Evolutionary conservation across 148 eudicot species (phyloP), one percentile per base, ranked within the genome.

Genomic region (Rhododendron simsii): DNA sequence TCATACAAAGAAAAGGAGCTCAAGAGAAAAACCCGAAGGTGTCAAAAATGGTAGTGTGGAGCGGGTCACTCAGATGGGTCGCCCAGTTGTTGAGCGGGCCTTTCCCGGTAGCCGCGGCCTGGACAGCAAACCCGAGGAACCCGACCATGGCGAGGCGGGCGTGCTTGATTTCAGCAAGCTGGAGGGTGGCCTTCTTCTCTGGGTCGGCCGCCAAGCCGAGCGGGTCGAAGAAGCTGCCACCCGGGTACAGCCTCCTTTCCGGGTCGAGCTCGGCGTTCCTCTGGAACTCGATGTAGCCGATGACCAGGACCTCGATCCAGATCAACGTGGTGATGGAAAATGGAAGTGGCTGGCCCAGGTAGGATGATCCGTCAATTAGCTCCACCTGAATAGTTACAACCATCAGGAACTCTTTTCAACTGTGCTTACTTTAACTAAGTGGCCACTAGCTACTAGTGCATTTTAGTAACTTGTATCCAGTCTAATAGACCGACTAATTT

Each of bases 41-140:
- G 92, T 98, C 98, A 81, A 98, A 86, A 87, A 98, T 98, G 77
- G 99, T 98, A 6, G 98, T 98, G 95, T 98, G 99, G 7, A 97
- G 94, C 2, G 99, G 99, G 91, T 95, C 99, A 61, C 96, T 94
- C 96, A 97, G 93, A 78, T 97, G 99, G 88, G 99, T 97, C 3
- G 90, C 99, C 99, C 99, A 97, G 91, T 97, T 97, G 95, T 95
- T 93, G 23, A 97, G 98, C 11, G 99, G 99, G 53, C 98, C 99
- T 90, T 95, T 91, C 0, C 99, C 99, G 20, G 99, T 98, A 37
- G 94, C 98, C 0, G 98, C 96, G 12, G 99, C 99, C 84, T 98
- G 99, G 83, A 94, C 96, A 0, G 98, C 99, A 57, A 98, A 98
- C 13, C 98, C 99, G 3, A 98, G 90, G 92, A 95, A 97, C 4